Conservation (phyloP, 176 grass and related monocot species). For the Triticum urartu region DNA sequence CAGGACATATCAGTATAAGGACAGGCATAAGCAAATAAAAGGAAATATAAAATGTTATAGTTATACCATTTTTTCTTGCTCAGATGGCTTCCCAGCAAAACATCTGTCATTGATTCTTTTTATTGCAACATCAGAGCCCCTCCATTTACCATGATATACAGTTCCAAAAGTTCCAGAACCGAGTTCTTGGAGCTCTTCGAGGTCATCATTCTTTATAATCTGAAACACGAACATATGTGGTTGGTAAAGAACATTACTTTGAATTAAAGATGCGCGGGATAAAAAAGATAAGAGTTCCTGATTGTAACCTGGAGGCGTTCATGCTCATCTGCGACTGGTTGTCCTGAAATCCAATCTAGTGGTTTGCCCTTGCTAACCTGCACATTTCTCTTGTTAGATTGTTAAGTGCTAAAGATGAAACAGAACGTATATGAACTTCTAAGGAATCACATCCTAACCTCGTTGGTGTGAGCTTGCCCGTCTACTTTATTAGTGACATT, state of each 20-base stretch:
- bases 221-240: constrained; percentile 34
- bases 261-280: not conserved
- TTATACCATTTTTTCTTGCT: constrained; percentile 84
- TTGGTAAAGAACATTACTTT: constrained; percentile 10
- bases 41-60: not conserved
- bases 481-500: constrained; percentile 44
- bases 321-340: constrained; percentile 60
- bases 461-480: constrained; percentile 43
- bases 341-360: constrained; percentile 50
- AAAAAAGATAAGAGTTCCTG: constrained; percentile 10
- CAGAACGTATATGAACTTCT: not conserved
- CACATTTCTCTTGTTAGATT: constrained; percentile 38
- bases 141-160: constrained; percentile 99
- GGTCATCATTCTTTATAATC: constrained; percentile 98
- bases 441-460: constrained; percentile 48
- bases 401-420: constrained; percentile 35
- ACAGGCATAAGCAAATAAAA: not conserved
- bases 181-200: constrained; percentile 91
- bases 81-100: constrained; percentile 93
- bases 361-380: constrained; percentile 56
- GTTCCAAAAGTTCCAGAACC: constrained; percentile 98
- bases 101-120: constrained; percentile 94
- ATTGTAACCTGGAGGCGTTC: constrained; percentile 79
- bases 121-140: constrained; percentile 95
- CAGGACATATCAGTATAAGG: constrained; percentile 16